Evolutionary conservation across 257 asterid genomes (phyloP).

Genomic region (Nicotiana noctiflora): DNA sequence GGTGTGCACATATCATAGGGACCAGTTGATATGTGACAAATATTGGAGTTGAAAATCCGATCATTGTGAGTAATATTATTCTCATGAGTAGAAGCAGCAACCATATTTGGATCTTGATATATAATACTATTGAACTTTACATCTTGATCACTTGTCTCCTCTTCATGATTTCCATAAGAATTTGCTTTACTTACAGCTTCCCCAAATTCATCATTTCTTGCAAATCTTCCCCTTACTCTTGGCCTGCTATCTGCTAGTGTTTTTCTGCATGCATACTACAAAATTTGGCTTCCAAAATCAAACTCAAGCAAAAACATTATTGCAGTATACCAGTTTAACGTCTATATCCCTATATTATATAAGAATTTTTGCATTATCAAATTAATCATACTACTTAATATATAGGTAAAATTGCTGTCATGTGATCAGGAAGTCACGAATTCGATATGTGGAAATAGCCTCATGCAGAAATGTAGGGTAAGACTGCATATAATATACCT

Average conservation of each 20-base stretch:
- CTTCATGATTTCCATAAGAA: slow-evolving; percentile 46
- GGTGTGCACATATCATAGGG: slow-evolving; percentile 1
- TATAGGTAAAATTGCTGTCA: too few relatives aligned
- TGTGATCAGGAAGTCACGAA: too few relatives aligned
- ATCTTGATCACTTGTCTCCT: slow-evolving; percentile 46
- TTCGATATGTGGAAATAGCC: too few relatives aligned
- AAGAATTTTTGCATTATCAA: too few relatives aligned
- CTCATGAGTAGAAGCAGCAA: neutral
- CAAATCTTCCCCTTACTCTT: slow-evolving; percentile 83
- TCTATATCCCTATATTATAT: too few relatives aligned
- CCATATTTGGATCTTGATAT: neutral
- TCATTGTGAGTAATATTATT: neutral
- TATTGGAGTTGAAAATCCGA: slow-evolving; percentile 2
- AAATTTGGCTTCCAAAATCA: neutral
- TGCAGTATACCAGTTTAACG: too few relatives aligned
- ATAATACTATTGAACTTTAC: slow-evolving; percentile 18
- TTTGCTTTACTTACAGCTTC: slow-evolving; percentile 31
- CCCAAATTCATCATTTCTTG: slow-evolving; percentile 67
- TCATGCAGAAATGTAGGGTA: too few relatives aligned
- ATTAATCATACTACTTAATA: too few relatives aligned
- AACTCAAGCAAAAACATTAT: neutral
- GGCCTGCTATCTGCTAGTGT: slow-evolving; percentile 93
- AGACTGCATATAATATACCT: too few relatives aligned
- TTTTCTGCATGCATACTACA: slow-evolving; percentile 91
- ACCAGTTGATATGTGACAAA: neutral